Conservation (phyloP, 495 filamentous ascomycete genomes). For the Penicillium bialowiezense region DNA sequence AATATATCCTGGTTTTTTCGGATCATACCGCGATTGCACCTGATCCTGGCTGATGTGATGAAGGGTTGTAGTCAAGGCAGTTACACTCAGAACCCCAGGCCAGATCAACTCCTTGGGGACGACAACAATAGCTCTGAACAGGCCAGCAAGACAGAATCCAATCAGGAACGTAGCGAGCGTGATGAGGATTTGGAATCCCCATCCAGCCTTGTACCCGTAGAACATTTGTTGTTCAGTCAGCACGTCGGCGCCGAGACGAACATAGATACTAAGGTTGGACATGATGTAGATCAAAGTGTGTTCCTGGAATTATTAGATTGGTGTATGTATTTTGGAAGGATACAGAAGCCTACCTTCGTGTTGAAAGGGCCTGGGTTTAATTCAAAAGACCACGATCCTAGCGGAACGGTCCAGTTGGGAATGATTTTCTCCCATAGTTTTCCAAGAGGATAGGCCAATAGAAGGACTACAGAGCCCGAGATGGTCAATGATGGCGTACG, state of each 20-base stretch:
- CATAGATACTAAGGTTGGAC: slow-evolving; percentile 44
- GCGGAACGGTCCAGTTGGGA: slow-evolving; percentile 46
- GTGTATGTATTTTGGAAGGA: too few species aligned
- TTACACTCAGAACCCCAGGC: slow-evolving; percentile 78
- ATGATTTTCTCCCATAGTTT: slow-evolving; percentile 47
- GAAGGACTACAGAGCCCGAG: slow-evolving; percentile 57
- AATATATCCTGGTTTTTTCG: neutral
- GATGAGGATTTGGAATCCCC: slow-evolving; percentile 47
- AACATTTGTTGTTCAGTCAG: slow-evolving; percentile 59
- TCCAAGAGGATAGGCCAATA: slow-evolving; percentile 64
- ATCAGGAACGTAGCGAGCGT: slow-evolving; percentile 45
- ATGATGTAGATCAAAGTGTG: slow-evolving; percentile 68
- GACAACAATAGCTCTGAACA: slow-evolving; percentile 71
- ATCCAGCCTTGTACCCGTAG: slow-evolving; percentile 61
- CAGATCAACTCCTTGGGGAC: slow-evolving; percentile 79
- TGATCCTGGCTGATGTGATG: slow-evolving; percentile 48
- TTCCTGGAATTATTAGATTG: slow-evolving; percentile 46
- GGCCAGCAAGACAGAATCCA: slow-evolving; percentile 50
- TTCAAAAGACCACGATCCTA: slow-evolving; percentile 47
- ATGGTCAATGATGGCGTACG: slow-evolving; percentile 51
- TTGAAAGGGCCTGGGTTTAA: slow-evolving; percentile 70
- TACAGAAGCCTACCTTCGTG: slow-evolving; percentile 25
- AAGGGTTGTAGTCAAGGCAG: slow-evolving; percentile 76
- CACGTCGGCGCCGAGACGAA: slow-evolving; percentile 62
- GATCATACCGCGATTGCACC: slow-evolving; percentile 19